Evolutionary conservation across 768 basidiomycete genomes (phyloP).

Genomic region (Trametes meyenii): DNA sequence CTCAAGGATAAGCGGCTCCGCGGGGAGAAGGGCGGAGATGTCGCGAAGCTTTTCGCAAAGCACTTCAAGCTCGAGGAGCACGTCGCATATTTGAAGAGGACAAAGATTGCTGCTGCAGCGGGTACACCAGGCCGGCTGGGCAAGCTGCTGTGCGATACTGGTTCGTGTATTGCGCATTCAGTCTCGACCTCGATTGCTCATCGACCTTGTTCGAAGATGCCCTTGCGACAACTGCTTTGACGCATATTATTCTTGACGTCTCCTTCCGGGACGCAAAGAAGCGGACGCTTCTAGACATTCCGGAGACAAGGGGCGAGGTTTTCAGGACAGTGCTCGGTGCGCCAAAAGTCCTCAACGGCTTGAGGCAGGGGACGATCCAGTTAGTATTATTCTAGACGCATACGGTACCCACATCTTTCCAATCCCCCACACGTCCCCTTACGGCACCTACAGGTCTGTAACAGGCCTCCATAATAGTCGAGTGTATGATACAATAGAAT

Average conservation of each 20-base stretch:
- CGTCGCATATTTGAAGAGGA: slow-evolving; percentile 77
- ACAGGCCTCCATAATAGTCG: slow-evolving; percentile 26
- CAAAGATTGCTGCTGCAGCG: slow-evolving; percentile 86
- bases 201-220: slow-evolving; percentile 52
- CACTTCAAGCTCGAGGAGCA: slow-evolving; percentile 93
- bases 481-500: slow-evolving; percentile 20
- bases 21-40: slow-evolving; percentile 86
- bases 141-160: slow-evolving; percentile 76
- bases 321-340: slow-evolving; percentile 74
- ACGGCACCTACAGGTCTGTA: slow-evolving; percentile 22
- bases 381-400: slow-evolving; percentile 50
- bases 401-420: slow-evolving; percentile 11
- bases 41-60: slow-evolving; percentile 94
- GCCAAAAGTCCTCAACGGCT: slow-evolving; percentile 59
- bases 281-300: slow-evolving; percentile 75
- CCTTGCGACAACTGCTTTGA: slow-evolving; percentile 69
- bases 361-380: slow-evolving; percentile 73
- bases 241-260: slow-evolving; percentile 83
- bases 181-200: background rate
- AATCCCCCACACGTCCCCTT: slow-evolving; percentile 8
- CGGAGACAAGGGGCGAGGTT: slow-evolving; percentile 81
- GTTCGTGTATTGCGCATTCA: slow-evolving; percentile 38
- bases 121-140: slow-evolving; percentile 93
- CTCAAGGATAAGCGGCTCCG: slow-evolving; percentile 69
- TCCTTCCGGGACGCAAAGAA: slow-evolving; percentile 77